Base-by-base conservation (phyloP, 2,329 filamentous ascomycete genomes). In the Trichoderma lentiforme region DNA sequence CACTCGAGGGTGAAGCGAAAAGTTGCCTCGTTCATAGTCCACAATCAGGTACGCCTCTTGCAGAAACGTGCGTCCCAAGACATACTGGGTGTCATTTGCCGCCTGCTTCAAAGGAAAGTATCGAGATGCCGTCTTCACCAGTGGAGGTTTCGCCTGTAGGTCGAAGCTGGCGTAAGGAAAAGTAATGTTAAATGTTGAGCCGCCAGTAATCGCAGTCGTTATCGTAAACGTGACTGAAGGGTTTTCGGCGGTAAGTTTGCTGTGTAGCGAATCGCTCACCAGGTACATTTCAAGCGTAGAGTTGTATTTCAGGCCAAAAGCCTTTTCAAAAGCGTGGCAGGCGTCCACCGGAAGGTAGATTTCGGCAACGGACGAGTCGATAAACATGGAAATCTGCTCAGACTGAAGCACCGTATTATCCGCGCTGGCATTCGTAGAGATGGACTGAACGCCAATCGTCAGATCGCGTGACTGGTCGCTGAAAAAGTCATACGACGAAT, bases 151-250 rank as follows among this genome's bases (percentile, higher is more conserved):
- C 18, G 60, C 69, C n/a, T 71, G 24, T 6, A 74, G 58, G 26
- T 73, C 73, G 47, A 74, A 74, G 12, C 71, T 72, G 14, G 73
- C 73, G 18, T 74, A 74, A n/a, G 74, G 74, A 26, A 74, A 70
- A 18, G 68, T 70, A 2, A 74, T 71, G 28, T 73, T 69, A 24
- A 72, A 71, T 15, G 24, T 64, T 15, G 61, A 62, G 6, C 72
- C 70, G 15, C 72, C 72, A 1, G 62, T 63, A 24, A 73, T 64
- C 1, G 72, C 56, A 11, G 72, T 72, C 2, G 70, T 65, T 9
- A 73, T 57, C 3, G 58, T 58, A 30, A 73, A 72, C 0, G 72
- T 73, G 15, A 73, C 70, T 12, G 51, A 58, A 2, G 72, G 72
- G 21, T 73, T 73, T 12, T 32, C 30, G 12, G 9, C 21, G 2